Conservation (phyloP, 192 early-diverging fungal genomes). For the Endogone sp. region DNA sequence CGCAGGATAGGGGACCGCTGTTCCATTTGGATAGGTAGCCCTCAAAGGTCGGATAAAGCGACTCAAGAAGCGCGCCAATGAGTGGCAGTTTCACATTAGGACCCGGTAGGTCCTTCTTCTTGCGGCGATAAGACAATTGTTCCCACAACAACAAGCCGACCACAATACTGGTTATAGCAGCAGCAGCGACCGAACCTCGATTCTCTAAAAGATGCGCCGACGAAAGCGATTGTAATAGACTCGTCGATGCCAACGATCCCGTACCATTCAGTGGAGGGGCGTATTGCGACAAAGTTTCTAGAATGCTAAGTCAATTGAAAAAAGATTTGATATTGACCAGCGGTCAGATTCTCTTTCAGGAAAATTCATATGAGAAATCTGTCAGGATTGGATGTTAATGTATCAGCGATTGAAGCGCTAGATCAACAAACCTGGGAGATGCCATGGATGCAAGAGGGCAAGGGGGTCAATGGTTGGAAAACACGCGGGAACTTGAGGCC, state of each 20-base stretch:
- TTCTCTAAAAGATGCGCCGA: background rate
- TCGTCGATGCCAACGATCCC: background rate
- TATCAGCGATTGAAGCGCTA: too few species aligned
- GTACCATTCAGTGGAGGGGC: background rate
- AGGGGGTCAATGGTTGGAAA: too few species aligned
- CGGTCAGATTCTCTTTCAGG: too few species aligned
- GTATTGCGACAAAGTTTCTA: background rate
- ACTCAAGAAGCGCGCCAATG: conserved; percentile 38
- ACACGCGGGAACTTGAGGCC: too few species aligned
- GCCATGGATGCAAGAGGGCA: too few species aligned
- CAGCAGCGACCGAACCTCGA: background rate
- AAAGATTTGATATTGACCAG: too few species aligned
- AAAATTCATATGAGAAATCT: too few species aligned
- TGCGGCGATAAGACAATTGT: conserved; percentile 31
- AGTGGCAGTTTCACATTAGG: conserved; percentile 32
- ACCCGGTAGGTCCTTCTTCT: conserved; percentile 33
- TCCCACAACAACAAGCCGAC: conserved; percentile 4
- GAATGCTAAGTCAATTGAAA: too few species aligned
- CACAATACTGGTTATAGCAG: background rate
- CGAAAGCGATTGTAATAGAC: too few species aligned
- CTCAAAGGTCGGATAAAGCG: conserved; percentile 39
- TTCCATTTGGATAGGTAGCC: conserved; percentile 43
- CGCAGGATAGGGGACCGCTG: conserved; percentile 34
- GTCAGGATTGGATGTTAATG: too few species aligned
- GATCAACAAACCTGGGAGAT: too few species aligned